Base-by-base conservation (phyloP, 1,284 basidiomycete species). In the Fomitopsis pinicola region DNA sequence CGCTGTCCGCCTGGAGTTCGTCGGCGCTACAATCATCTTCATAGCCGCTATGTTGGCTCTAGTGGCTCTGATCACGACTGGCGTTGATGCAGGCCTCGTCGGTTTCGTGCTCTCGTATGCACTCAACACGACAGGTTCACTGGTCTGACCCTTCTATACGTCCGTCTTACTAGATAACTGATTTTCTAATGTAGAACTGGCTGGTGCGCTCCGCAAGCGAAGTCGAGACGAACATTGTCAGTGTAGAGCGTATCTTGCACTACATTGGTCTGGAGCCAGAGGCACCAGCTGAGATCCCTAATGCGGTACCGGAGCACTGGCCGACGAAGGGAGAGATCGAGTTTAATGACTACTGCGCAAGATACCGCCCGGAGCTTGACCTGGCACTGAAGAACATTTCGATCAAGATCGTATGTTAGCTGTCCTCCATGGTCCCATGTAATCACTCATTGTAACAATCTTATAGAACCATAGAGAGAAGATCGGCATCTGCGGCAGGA, bases 221-320 rank as follows among this genome's bases (percentile, higher is more conserved):
- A 69, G 92, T 97, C 14, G 95, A 97, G 75, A 92, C 94, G 73
- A 97, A 96, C 71, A 91, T 97, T 68, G 94, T 96, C 64, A 94
- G 92, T 65, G 91, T 92, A 8, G 92, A 94, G 73, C 81, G 89
- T 9, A 87, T 91, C 62, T 68, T 87, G 45, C 84, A 89, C 64
- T 88, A 97, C 71, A 87, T 89, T 33, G 79, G 88, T n/a, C 76
- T 95, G n/a, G 71, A 78, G 14, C 78, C 88, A 0, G 95, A 97
- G 73, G 92, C 91, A 2, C 86, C 93, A 0, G 84, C 84, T 63
- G 88, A 92, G 65, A 78, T 92, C 9, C 82, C 86, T 0, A 87
- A 88, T 22, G 78, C 75, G 26, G 82, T 87, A 62, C 89, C 91
- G 0, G 73, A 78, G 8, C 71, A 73, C 3, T 98, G 96, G 96